Conservation (phyloP, 352 stramenopile genomes). For the Detonula confervacea region DNA sequence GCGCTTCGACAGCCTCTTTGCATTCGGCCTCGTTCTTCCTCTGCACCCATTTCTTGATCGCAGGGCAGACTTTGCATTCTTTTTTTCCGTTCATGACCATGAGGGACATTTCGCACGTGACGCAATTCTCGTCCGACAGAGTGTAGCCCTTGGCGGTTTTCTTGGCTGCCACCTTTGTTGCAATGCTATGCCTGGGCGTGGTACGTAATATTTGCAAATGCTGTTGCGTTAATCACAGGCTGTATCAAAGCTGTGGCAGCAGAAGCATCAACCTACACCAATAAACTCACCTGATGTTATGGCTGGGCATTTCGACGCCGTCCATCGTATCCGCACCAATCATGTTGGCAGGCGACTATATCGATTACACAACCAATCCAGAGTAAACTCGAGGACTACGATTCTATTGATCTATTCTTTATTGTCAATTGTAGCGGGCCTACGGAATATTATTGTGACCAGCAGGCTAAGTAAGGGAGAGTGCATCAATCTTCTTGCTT, state of each 20-base stretch:
- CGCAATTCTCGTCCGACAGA: constrained; percentile 11
- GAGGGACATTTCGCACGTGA: constrained; percentile 3
- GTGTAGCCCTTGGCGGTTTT: constrained; percentile 46
- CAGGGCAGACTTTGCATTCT: constrained; percentile 24
- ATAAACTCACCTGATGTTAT: constrained; percentile 47
- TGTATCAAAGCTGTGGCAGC: not conserved
- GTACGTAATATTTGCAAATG: not conserved
- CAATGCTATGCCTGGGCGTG: constrained; percentile 40
- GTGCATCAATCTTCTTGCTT: too few relatives aligned
- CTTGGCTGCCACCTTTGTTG: constrained; percentile 48
- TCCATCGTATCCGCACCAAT: not conserved
- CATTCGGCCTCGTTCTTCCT: constrained; percentile 19
- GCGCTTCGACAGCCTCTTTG: not conserved
- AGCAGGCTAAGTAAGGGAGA: too few relatives aligned
- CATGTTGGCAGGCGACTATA: not conserved
- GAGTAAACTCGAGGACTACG: not conserved
- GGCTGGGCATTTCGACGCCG: constrained; percentile 37
- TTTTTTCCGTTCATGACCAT: constrained; percentile 4
- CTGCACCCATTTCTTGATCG: constrained; percentile 17
- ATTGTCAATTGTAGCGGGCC: too few relatives aligned
- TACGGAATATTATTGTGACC: too few relatives aligned
- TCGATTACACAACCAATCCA: not conserved
- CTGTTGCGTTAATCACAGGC: not conserved
- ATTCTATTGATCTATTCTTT: too few relatives aligned
- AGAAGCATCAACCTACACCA: not conserved